Conservation (phyloP, 2,329 filamentous ascomycete species). For the Helminthosporium solani region DNA sequence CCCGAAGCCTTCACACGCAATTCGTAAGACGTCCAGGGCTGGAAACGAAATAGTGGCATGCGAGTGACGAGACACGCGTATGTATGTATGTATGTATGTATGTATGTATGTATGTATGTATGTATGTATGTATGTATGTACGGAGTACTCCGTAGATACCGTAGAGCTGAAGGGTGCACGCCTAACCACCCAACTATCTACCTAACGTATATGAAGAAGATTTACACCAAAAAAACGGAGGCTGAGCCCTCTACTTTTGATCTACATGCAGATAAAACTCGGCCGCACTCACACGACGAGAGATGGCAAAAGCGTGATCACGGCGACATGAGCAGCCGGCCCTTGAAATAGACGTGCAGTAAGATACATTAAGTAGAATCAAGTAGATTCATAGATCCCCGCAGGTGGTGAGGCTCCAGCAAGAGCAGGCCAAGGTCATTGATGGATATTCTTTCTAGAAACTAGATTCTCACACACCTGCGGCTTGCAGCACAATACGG, state of each 20-base stretch:
- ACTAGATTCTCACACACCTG: conserved; percentile 9
- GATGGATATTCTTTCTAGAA: conserved; percentile 28
- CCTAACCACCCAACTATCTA: no score
- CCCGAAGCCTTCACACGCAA: conserved; percentile 22
- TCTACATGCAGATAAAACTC: conserved; percentile 15
- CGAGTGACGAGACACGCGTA: conserved; percentile 10
- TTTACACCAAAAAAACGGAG: conserved; percentile 13
- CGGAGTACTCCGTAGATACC: no score
- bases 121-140: no score
- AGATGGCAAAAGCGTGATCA: conserved; percentile 24
- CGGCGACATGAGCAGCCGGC: conserved; percentile 24
- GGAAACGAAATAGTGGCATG: conserved; percentile 13
- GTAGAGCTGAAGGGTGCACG: conserved; percentile 18
- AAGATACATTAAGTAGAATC: no score
- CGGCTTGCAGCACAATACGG: conserved; percentile 14
- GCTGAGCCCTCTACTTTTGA: conserved; percentile 20
- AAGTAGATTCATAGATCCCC: no score
- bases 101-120: no score
- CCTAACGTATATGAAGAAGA: no score
- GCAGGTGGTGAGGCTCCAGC: conserved; percentile 31
- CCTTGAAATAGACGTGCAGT: conserved; percentile 21
- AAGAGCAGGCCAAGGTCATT: conserved; percentile 28
- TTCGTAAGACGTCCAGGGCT: conserved; percentile 25
- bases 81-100: no score
- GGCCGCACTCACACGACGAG: conserved; percentile 19